Evolutionary conservation across 208 protist genomes (phyloP).

Genomic region (Crithidia expoeki): DNA sequence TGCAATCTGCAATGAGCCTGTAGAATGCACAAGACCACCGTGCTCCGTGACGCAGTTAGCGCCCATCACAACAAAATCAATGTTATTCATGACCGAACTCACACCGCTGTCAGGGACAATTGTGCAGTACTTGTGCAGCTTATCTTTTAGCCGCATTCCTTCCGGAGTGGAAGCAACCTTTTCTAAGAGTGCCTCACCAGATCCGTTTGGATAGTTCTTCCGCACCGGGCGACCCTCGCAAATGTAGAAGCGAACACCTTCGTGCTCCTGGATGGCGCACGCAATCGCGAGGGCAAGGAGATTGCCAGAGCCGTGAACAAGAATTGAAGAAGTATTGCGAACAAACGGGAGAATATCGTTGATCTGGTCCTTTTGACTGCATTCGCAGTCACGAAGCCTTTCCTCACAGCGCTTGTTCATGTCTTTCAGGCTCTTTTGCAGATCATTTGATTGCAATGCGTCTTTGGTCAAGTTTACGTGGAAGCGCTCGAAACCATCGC

Average conservation of each 20-base stretch:
- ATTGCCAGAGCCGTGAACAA: slow-evolving; percentile 83
- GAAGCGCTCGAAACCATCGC: slow-evolving; percentile 85
- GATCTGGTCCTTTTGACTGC: slow-evolving; percentile 80
- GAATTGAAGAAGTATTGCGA: slow-evolving; percentile 69
- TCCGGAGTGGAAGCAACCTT: slow-evolving; percentile 63
- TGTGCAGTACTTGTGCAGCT: slow-evolving; percentile 65
- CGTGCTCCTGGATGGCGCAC: slow-evolving; percentile 75
- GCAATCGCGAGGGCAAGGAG: slow-evolving; percentile 80
- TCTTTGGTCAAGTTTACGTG: slow-evolving; percentile 69
- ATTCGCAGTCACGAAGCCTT: slow-evolving; percentile 62
- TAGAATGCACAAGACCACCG: slow-evolving; percentile 98
- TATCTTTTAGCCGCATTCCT: slow-evolving; percentile 60
- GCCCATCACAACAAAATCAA: slow-evolving; percentile 97
- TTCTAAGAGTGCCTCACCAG: slow-evolving; percentile 54
- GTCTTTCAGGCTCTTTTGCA: slow-evolving; percentile 57
- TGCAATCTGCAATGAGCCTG: slow-evolving; percentile 97
- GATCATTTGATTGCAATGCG: slow-evolving; percentile 48
- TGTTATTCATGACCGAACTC: slow-evolving; percentile 81
- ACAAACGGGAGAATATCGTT: slow-evolving; percentile 90
- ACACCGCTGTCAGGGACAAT: slow-evolving; percentile 92
- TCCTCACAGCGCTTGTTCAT: slow-evolving; percentile 73
- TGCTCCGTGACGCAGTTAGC: slow-evolving; percentile 98
- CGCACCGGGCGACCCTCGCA: slow-evolving; percentile 72
- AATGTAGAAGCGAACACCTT: slow-evolving; percentile 88
- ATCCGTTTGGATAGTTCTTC: slow-evolving; percentile 55